Base-by-base conservation (phyloP, 164 flowering plant species). In the Stephania japonica region DNA sequence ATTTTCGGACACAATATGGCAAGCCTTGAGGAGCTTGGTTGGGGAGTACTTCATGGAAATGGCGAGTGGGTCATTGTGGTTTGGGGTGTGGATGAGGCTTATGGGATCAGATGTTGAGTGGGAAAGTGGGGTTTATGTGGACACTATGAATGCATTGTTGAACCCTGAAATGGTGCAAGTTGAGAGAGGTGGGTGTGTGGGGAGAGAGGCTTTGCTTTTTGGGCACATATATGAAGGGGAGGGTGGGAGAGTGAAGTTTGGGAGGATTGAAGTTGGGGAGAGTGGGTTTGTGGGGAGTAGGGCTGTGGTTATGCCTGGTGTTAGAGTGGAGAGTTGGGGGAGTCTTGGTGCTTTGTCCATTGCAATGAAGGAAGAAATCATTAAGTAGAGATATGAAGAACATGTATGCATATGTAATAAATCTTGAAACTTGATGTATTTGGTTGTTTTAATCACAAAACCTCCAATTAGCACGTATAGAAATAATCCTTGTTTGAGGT, bases 141-240 rank as follows among this genome's bases (percentile, higher is more conserved):
- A 91, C 66, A 85, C 81, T 76, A 85, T 83, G 84, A 92, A 88
- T 53, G 92, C 90, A 27, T 9, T 73, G 18, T 64, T 91, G 81
- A 89, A 91, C 78, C 97, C 93, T n/a, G 97, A 91, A 65, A 88
- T 91, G 97, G 88, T 91, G 75, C 86, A 84, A 80, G 79, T 91
- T 50, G 92, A 84, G 72, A 76, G 79, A 71, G 91, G 87, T 12
- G 92, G 93, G 16, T 82, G 86, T 72, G 85, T 89, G 59, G 97
- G 87, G 61, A 87, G 81, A 77, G 92, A 86, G 42, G 92, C 92
- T 5, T 49, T 86, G 76, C 78, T 91, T 71, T 91, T 91, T 78
- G 97, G 97, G 41, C 97, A 91, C 75, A 83, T 89, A 65, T 89
- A 89, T 71, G 97, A 91, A 76, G 93, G 97, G 11, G 93, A 89